Percentiles rank a stretch among this genome's conserved stretches.
Evolutionary conservation across 2,329 filamentous ascomycete species (phyloP).

Genomic region (Xylariales sp.): DNA sequence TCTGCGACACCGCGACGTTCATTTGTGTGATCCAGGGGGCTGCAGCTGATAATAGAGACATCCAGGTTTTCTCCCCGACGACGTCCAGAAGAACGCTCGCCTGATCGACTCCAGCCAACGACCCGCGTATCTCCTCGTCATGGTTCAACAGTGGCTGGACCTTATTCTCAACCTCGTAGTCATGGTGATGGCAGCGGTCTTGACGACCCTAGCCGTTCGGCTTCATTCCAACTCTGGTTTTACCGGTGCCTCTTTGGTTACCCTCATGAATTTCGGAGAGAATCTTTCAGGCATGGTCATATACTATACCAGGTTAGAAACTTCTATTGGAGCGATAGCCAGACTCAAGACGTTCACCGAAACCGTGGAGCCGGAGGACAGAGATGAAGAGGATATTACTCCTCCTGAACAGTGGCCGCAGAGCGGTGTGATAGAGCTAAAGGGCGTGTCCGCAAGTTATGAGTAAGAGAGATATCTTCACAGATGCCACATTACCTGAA

Average conservation of each 20-base stretch:
- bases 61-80: conserved; percentile 34
- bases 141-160: conserved; percentile 36
- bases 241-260: conserved; percentile 25
- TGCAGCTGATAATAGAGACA: conserved; percentile 20
- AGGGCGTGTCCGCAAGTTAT: conserved; percentile 24
- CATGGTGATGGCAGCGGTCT: conserved; percentile 15
- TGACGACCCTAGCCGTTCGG: conserved; percentile 19
- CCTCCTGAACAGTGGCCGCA: conserved; percentile 24
- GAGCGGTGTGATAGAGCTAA: conserved; percentile 19
- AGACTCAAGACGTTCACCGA: conserved; percentile 23
- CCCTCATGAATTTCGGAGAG: conserved; percentile 26
- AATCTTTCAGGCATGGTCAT: conserved; percentile 22
- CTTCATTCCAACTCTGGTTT: conserved; percentile 20
- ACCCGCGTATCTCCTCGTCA: conserved; percentile 46
- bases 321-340: conserved; percentile 17
- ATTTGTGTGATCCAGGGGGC: too few relatives aligned
- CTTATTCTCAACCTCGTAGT: conserved; percentile 17
- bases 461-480: neutral
- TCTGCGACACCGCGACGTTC: too few relatives aligned
- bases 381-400: conserved; percentile 18
- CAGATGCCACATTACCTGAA: neutral
- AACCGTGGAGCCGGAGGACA: conserved; percentile 18
- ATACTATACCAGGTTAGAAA: conserved; percentile 15
- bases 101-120: conserved; percentile 44
- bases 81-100: conserved; percentile 35